These are phyloP conservation scores for Drosera spatulata DNA, from an alignment of 179 eudicot species.

Conservation along the genomic window DNA sequence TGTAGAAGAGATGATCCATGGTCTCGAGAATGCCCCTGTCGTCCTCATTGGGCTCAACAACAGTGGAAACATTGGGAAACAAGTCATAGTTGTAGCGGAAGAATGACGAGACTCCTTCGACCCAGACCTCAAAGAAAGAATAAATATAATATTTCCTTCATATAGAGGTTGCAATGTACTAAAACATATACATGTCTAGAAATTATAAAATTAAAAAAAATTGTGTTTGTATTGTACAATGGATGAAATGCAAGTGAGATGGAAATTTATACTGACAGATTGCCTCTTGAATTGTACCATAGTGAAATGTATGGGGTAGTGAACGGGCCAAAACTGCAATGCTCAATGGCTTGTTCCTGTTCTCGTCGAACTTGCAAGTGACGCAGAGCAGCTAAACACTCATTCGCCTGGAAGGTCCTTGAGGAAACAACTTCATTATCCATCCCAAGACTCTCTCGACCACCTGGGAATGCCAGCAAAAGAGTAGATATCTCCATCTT, in stretches of 20 bases:
- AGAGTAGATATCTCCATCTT: neutral
- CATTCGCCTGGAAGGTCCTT: slow-evolving; percentile 69
- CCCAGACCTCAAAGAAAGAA: no score
- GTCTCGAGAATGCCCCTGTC: slow-evolving; percentile 47
- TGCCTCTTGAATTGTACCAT: no score
- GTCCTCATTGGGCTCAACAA: slow-evolving; percentile 39
- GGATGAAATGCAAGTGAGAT: no score
- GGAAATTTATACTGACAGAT: no score
- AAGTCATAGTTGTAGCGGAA: slow-evolving; percentile 34
- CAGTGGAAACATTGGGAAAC: slow-evolving; percentile 54
- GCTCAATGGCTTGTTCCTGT: neutral
- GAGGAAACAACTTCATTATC: slow-evolving; percentile 96
- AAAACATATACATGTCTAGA: no score
- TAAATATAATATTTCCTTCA: no score
- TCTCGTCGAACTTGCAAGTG: no score
- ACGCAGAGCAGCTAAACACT: slow-evolving; percentile 43
- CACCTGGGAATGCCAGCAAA: slow-evolving; percentile 34
- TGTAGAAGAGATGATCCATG: slow-evolving; percentile 44
- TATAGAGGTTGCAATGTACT: no score
- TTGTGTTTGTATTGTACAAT: no score
- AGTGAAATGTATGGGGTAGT: no score
- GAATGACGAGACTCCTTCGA: no score
- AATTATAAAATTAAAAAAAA: no score
- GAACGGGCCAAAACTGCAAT: slow-evolving; percentile 1
- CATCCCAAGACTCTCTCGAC: slow-evolving; percentile 89